phyloP scores from a whole-genome alignment of 257 asterid genomes.

The Salvia hispanica region DNA sequence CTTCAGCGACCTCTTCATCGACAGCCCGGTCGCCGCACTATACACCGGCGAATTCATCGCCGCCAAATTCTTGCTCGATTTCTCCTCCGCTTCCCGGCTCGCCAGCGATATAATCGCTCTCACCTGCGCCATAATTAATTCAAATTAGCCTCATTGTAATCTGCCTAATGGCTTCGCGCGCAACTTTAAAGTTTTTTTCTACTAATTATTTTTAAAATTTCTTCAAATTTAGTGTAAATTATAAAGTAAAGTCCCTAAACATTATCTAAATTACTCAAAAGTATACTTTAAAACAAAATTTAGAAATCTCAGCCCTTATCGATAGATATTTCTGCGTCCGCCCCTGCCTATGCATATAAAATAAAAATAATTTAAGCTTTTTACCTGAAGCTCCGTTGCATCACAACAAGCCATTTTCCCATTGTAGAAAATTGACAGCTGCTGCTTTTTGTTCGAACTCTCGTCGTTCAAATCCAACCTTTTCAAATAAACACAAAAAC shows the following conservation, averaged over 20 bases:
- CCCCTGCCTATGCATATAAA: too few species aligned
- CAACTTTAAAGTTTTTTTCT: too few species aligned
- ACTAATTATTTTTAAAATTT: too few species aligned
- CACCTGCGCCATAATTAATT: constrained; percentile 32
- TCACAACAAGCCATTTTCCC: constrained; percentile 52
- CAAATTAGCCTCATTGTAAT: too few species aligned
- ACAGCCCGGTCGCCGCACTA: constrained; percentile 33
- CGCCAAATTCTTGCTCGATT: neutral
- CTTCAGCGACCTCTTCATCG: constrained; percentile 55
- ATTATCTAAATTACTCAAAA: too few species aligned
- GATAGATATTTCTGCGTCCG: too few species aligned
- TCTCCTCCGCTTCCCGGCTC: constrained; percentile 27
- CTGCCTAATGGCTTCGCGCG: neutral
- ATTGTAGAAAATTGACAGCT: constrained; percentile 54
- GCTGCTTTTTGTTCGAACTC: constrained; percentile 32
- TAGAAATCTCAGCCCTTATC: too few species aligned
- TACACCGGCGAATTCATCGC: constrained; percentile 20
- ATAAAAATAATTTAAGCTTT: too few species aligned
- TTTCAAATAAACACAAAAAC: neutral
- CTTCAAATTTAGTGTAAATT: too few species aligned
- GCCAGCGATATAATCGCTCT: constrained; percentile 39
- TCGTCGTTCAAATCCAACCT: constrained; percentile 31
- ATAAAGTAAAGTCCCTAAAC: too few species aligned
- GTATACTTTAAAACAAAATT: too few species aligned
- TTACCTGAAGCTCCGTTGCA: constrained; percentile 53